A percentile compares a stretch with the other conserved stretches of the same genome.
Evolutionary conservation across 805 yeast species (phyloP).

Genomic region (Candida sithepensis): DNA sequence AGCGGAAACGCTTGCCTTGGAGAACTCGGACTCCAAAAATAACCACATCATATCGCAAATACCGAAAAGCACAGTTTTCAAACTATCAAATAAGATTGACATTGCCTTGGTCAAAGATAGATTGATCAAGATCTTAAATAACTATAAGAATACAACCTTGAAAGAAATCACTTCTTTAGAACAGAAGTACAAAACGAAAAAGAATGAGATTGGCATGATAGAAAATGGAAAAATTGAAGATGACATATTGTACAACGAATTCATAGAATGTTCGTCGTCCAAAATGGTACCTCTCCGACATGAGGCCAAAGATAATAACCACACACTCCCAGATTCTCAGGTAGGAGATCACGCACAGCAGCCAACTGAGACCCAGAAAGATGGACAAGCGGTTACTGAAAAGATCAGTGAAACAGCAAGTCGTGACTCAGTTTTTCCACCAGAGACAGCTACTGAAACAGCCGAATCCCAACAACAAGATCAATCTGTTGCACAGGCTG

Average conservation of each 20-base stretch:
- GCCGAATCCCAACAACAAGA: no score
- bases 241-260: slow-evolving; percentile 27
- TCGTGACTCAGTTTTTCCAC: no score
- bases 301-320: background rate
- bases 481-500: no score
- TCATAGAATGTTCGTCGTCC: slow-evolving; percentile 8
- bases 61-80: slow-evolving; percentile 32
- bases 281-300: background rate
- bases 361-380: background rate
- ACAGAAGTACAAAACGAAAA: slow-evolving; percentile 30
- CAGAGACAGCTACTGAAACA: no score
- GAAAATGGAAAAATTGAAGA: slow-evolving; percentile 40
- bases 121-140: slow-evolving; percentile 30
- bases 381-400: no score
- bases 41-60: slow-evolving; percentile 31
- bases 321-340: background rate
- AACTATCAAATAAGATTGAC: slow-evolving; percentile 29
- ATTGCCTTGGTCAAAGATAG: slow-evolving; percentile 32
- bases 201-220: slow-evolving; percentile 37
- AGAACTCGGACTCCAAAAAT: slow-evolving; percentile 23
- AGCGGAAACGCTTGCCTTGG: slow-evolving; percentile 33
- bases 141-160: slow-evolving; percentile 31
- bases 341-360: no score
- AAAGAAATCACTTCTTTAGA: slow-evolving; percentile 38
- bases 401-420: no score